Base-by-base conservation (phyloP, 2,329 filamentous ascomycete species). In the Xenoacremonium recifei region DNA sequence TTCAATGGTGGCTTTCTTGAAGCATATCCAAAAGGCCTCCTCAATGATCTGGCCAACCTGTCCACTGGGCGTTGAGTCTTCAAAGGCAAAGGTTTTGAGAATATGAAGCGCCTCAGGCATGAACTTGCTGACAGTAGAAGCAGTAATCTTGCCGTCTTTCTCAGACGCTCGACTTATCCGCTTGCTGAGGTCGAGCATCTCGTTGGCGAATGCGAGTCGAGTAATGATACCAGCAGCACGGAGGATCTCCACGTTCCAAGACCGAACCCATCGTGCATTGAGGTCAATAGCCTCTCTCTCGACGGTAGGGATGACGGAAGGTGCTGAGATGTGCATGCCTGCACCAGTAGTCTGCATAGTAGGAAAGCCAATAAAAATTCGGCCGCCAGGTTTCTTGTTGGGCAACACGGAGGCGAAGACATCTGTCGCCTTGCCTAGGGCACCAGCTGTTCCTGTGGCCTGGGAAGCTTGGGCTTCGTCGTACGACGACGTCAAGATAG, bases 211-310 rank as follows among this genome's bases (percentile, higher is more conserved):
- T 1, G 90, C 88, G 49, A 99, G 80, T 37, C 93, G 82, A 46
- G 89, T 87, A 50, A 95, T 84, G 51, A 99, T 90, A 30, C 93
- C 93, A 15, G 92, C 89, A 21, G 91, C 87, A 32, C 92, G 82
- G 29, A 99, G 74, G 75, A 99, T 88, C 62, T 97, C 93, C 17
- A 89, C 76, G 57, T 99, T 99, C 95, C 93, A 99, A 13, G 84
- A 89, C 48, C 90, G 85, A 13, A 99, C 92, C 75, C 90, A 96
- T 42, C 91, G 82, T 13, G 93, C 95, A 62, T 99, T 97, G 49
- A 99, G 75, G 64, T 99, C 93, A 44, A 99, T 96, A 40, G 89
- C 93, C 62, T 99, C 93, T 60, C 93, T 83, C 66, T 99, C 93
- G 3, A 99, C 95, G 0, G 93, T 99, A 0, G 93, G 93, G 43